phyloP scores from a whole-genome alignment of 805 yeast species.

The Metschnikowia dekortorum region DNA sequence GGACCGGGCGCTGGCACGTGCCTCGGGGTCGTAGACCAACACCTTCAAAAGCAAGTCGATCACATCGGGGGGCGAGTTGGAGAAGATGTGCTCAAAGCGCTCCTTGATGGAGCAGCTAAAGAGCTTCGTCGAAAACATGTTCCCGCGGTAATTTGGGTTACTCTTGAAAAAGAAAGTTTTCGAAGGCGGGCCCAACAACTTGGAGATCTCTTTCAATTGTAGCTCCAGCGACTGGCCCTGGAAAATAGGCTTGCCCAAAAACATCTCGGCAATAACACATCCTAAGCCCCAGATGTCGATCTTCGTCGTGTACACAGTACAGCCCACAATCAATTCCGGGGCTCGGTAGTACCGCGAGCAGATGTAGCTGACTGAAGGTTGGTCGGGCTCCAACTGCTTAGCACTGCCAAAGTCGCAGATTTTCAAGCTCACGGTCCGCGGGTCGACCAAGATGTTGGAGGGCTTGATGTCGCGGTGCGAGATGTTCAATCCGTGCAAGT shows the following conservation, averaged over 20 bases:
- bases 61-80: constrained; percentile 76
- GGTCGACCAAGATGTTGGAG: constrained; percentile 74
- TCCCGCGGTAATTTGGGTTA: constrained; percentile 73
- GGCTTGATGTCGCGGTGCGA: constrained; percentile 86
- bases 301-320: constrained; percentile 79
- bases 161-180: constrained; percentile 65
- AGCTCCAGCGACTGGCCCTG: constrained; percentile 88
- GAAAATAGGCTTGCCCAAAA: constrained; percentile 88
- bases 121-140: constrained; percentile 62
- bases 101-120: constrained; percentile 52
- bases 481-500: constrained; percentile 73
- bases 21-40: constrained; percentile 85
- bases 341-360: constrained; percentile 96
- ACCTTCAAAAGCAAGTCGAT: constrained; percentile 77
- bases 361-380: constrained; percentile 90
- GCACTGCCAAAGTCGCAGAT: constrained; percentile 88
- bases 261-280: constrained; percentile 92
- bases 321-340: constrained; percentile 92
- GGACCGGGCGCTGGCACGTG: constrained; percentile 73
- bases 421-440: constrained; percentile 59
- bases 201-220: constrained; percentile 86
- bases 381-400: constrained; percentile 68
- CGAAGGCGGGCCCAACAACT: constrained; percentile 83
- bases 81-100: constrained; percentile 45
- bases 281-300: constrained; percentile 98